Percentiles rank a stretch among this genome's conserved stretches.
These are phyloP conservation scores for Orbilia quercus DNA, from an alignment of 2,329 filamentous ascomycete species.

Conservation along the genomic window DNA sequence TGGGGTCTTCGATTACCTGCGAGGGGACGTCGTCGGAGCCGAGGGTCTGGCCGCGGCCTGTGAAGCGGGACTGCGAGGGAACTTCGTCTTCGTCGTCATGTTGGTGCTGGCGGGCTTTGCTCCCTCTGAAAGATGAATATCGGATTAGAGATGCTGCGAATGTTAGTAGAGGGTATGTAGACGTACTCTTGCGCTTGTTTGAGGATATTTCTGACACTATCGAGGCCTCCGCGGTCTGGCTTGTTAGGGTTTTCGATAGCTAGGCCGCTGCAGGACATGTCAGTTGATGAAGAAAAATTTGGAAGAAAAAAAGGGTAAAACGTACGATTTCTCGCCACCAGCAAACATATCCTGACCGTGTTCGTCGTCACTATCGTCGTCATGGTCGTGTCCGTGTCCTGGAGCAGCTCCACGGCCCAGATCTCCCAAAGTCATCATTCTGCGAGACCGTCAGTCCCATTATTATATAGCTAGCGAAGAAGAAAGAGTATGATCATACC, in stretches of 20 bases:
- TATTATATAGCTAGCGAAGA: neutral
- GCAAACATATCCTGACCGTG: conserved; percentile 79
- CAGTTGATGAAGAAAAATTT: conserved; percentile 61
- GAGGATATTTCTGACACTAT: conserved; percentile 70
- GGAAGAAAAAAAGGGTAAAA: conserved; percentile 63
- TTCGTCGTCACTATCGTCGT: conserved; percentile 69
- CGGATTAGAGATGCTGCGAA: neutral
- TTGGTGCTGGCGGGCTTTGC: conserved; percentile 54
- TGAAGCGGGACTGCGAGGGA: conserved; percentile 71
- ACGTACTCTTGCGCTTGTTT: conserved; percentile 72
- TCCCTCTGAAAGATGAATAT: conserved; percentile 32
- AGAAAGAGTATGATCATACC: conserved; percentile 17
- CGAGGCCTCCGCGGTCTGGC: conserved; percentile 48
- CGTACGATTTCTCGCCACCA: conserved; percentile 82
- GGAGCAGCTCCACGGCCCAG: conserved; percentile 25
- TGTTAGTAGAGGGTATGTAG: no score
- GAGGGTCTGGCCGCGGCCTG: conserved; percentile 78
- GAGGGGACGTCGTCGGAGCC: conserved; percentile 81
- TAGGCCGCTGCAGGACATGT: conserved; percentile 65
- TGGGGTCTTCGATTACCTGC: conserved; percentile 74
- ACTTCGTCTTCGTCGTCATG: conserved; percentile 61
- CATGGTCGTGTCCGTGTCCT: conserved; percentile 66
- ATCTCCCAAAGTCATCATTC: conserved; percentile 51
- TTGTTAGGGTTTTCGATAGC: conserved; percentile 72
- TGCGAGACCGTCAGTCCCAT: neutral